phyloP scores from a whole-genome alignment of 257 asterid species.

The Solanum gracilifrons region DNA sequence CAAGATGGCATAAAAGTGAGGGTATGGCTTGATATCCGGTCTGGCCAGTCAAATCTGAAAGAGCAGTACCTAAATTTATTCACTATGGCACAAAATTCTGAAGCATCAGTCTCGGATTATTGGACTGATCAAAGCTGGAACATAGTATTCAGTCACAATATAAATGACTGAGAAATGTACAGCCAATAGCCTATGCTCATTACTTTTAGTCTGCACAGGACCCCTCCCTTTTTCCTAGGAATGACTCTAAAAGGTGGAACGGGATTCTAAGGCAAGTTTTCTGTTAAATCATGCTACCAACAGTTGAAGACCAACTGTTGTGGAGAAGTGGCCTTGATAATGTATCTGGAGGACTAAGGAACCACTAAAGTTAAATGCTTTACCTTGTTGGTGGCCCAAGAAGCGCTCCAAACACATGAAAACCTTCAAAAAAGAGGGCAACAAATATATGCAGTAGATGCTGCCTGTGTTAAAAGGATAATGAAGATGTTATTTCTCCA shows the following conservation, averaged over 20 bases:
- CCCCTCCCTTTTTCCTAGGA: background rate
- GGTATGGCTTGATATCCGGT: background rate
- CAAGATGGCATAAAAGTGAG: background rate
- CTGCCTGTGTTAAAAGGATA: background rate
- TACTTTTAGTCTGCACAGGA: background rate
- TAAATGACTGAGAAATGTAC: background rate
- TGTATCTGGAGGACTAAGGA: background rate
- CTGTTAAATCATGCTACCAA: background rate
- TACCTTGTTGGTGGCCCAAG: background rate
- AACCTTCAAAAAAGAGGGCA: background rate
- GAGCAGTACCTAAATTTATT: background rate
- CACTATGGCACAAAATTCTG: background rate
- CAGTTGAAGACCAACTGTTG: background rate
- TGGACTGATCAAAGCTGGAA: background rate
- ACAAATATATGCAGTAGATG: background rate
- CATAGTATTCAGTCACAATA: background rate
- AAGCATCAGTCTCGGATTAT: background rate
- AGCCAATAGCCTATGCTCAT: background rate
- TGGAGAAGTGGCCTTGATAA: background rate
- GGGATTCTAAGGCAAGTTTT: background rate
- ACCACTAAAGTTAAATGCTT: background rate
- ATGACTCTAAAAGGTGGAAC: background rate
- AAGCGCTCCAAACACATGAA: background rate
- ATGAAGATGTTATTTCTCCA: background rate
- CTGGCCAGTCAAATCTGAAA: background rate